These are phyloP conservation scores for Orbilia blumenaviensis DNA, from an alignment of 2,329 filamentous ascomycete genomes.

Conservation along the genomic window DNA sequence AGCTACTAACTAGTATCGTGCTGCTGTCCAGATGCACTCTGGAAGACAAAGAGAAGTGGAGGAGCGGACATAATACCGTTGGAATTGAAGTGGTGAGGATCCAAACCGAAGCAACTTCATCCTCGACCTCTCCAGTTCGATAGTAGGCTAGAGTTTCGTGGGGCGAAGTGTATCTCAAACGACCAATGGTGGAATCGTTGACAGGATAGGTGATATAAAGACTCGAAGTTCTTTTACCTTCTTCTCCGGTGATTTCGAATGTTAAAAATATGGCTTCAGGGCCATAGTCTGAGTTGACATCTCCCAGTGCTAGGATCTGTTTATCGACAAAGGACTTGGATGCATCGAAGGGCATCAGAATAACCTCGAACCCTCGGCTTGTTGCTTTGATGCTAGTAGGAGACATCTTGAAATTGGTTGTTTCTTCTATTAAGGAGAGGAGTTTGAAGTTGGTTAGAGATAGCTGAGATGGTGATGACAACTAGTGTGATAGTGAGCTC, in stretches of 20 bases:
- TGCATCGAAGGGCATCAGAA: neutral
- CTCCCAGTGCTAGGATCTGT: neutral
- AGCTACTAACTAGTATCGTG: neutral
- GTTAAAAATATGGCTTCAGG: neutral
- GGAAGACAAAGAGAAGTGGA: neutral
- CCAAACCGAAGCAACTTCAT: neutral
- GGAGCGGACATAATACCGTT: neutral
- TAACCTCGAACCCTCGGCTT: constrained; percentile 8
- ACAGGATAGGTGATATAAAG: constrained; percentile 9
- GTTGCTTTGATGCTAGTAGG: neutral
- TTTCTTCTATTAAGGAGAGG: neutral
- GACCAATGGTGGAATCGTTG: neutral
- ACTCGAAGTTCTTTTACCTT: neutral
- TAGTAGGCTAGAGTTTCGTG: neutral
- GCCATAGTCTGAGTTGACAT: neutral
- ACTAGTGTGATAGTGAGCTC: too few relatives aligned
- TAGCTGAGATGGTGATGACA: neutral
- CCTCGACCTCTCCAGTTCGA: neutral
- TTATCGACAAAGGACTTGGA: neutral
- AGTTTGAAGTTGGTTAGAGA: neutral
- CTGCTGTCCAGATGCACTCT: too few relatives aligned
- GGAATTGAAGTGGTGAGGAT: neutral
- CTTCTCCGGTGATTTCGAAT: neutral
- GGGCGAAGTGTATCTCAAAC: constrained; percentile 4
- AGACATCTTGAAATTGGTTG: constrained; percentile 2